Evolutionary conservation across 2,329 filamentous ascomycete genomes (phyloP), one percentile per base, ranked within the genome.

Genomic region (Phoma sp.): DNA sequence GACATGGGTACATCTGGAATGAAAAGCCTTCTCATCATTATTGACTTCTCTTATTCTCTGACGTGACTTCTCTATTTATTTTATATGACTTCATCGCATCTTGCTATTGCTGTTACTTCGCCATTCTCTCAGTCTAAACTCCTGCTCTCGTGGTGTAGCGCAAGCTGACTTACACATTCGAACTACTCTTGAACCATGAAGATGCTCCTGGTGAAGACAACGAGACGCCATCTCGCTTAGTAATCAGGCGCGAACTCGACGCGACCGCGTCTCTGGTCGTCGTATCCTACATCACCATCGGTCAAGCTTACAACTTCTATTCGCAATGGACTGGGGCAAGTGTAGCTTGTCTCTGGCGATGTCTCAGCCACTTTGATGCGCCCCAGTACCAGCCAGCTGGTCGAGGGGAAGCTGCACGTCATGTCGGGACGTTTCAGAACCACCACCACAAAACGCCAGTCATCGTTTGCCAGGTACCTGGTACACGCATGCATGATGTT

Each of bases 341-440:
- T 22, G n/a, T 23, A n/a, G 6, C 8, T 23, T 41, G 52, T 45
- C 36, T 54, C 39, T 7, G 25, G 10, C 14, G 13, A 14, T 36
- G 52, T 54, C 40, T 54, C 45, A 54, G 40, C 41, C 52, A 54
- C 36, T 10, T 41, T 41, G 24, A 46, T 49, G 45, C 45, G 45
- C 35, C 45, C 30, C 46, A 36, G 32, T 41, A 45, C 51, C 45
- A n/a, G 22, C 14, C 29, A 23, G 11, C 11, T 11, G 45, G 45
- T 18, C 32, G 23, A 48, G 23, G 45, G 51, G 45, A 54, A 54
- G 44, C 52, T 37, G 46, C 52, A 54, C 40, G 36, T 46, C 46
- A 54, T 37, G 13, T 13, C 25, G 18, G 18, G 23, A 14, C 45
- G 46, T 41, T 18, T 45, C 38, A 47, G 27, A 29, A 29, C 27